These are phyloP conservation scores for Backusella westeae DNA, from an alignment of 192 early-diverging fungal genomes.

Conservation along the genomic window DNA sequence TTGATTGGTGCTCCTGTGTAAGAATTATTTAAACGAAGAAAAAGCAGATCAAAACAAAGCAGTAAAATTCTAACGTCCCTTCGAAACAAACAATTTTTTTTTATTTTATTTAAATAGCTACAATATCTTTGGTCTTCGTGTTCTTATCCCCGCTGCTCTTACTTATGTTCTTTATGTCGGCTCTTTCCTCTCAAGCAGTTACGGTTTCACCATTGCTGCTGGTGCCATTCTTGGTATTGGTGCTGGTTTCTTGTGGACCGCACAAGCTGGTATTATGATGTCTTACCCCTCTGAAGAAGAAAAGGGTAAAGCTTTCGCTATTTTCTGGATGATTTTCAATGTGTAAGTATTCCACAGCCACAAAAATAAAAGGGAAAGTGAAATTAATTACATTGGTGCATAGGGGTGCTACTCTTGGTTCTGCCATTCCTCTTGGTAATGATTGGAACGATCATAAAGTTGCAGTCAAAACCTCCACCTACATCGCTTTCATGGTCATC, in stretches of 20 bases:
- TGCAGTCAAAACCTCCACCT: conserved; percentile 62
- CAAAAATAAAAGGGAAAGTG: not conserved
- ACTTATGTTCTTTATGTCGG: conserved; percentile 76
- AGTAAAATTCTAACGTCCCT: not conserved
- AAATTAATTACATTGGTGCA: conserved; percentile 5
- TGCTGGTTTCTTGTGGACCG: conserved; percentile 78
- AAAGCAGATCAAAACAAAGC: not conserved
- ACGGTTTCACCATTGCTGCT: conserved; percentile 67
- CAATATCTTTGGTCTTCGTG: conserved; percentile 75
- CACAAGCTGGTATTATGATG: conserved; percentile 82
- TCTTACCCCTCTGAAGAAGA: conserved; percentile 82
- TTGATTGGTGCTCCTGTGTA: conserved; percentile 68
- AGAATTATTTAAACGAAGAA: not conserved
- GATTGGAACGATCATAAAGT: conserved; percentile 55
- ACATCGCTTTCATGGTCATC: conserved; percentile 70
- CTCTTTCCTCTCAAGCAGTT: conserved; percentile 62
- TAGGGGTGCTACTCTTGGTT: conserved; percentile 79
- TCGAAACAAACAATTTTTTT: not conserved
- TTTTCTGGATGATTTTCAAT: conserved; percentile 91
- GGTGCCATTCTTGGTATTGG: conserved; percentile 82
- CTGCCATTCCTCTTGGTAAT: conserved; percentile 67
- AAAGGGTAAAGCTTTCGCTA: conserved; percentile 78
- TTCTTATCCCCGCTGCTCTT: conserved; percentile 65
- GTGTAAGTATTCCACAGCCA: conserved; percentile 19
- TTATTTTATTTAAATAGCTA: conserved; percentile 34